These are phyloP conservation scores for Amanita phalloides DNA, from an alignment of 768 basidiomycete species.

Conservation along the genomic window DNA sequence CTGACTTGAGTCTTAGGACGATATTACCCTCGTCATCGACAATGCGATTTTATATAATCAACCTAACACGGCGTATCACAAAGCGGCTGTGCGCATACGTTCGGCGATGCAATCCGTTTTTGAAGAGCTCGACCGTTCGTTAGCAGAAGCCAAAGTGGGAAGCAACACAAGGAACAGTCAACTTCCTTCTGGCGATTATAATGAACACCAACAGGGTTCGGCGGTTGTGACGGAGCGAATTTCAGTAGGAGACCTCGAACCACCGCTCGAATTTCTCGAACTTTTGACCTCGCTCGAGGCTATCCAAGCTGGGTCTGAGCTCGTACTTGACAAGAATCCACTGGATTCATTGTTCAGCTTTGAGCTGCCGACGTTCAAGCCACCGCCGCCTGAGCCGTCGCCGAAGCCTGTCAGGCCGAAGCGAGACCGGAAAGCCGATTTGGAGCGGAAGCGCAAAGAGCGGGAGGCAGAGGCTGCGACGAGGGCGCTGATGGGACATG, in stretches of 20 bases:
- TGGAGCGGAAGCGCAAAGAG: conserved; percentile 15
- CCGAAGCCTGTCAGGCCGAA: conserved; percentile 28
- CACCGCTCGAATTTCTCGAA: conserved; percentile 44
- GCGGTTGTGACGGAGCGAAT: background rate
- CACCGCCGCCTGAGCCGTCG: conserved; percentile 35
- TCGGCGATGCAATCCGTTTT: conserved; percentile 27
- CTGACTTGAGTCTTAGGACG: conserved; percentile 36
- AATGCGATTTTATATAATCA: conserved; percentile 88
- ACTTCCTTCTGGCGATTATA: background rate
- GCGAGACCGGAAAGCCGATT: conserved; percentile 29
- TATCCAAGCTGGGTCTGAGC: conserved; percentile 41
- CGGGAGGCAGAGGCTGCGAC: conserved; percentile 10
- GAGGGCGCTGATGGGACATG: conserved; percentile 1
- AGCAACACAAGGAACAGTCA: background rate
- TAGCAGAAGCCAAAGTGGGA: conserved; percentile 2
- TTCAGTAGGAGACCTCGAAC: conserved; percentile 67
- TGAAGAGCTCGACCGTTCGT: conserved; percentile 26
- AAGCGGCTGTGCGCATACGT: conserved; percentile 56
- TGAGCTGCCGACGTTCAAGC: conserved; percentile 51
- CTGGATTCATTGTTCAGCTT: conserved; percentile 59
- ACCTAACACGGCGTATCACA: conserved; percentile 58
- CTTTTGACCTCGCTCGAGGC: conserved; percentile 42
- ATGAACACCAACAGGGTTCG: background rate
- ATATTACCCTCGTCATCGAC: conserved; percentile 71
- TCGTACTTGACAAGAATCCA: conserved; percentile 47